A percentile compares a stretch with the other conserved stretches of the same genome.
Conservation (phyloP, 163 green algal genomes). For the Scenedesmus sp. region DNA sequence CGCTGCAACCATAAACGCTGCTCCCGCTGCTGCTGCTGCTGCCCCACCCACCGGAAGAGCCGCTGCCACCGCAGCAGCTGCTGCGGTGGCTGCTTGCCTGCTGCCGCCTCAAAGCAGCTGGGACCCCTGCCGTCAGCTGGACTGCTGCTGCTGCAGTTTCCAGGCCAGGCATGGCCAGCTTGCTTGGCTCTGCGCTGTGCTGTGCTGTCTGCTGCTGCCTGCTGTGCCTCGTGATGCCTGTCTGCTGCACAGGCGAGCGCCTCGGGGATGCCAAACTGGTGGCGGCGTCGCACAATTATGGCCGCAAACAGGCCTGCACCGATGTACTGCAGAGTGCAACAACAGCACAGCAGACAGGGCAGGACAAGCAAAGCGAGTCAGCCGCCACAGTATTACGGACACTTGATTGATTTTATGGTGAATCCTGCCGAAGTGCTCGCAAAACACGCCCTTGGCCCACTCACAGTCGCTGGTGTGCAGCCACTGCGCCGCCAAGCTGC, state of each 20-base stretch:
- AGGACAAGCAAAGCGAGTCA: background rate
- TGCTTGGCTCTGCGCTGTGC: background rate
- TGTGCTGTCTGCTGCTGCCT: background rate
- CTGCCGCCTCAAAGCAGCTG: background rate
- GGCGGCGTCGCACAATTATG: conserved; percentile 44
- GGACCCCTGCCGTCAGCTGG: background rate
- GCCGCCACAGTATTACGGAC: no score
- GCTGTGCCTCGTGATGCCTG: background rate
- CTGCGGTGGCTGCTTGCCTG: background rate
- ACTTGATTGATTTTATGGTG: no score
- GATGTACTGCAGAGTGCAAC: conserved; percentile 41
- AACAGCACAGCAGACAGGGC: background rate
- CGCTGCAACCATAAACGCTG: background rate
- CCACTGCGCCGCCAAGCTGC: no score
- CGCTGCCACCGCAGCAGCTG: background rate
- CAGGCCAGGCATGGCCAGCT: background rate
- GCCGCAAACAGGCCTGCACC: conserved; percentile 50
- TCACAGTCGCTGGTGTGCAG: no score
- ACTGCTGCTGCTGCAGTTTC: background rate
- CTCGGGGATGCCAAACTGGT: conserved; percentile 54
- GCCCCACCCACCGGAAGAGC: no score
- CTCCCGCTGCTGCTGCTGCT: background rate
- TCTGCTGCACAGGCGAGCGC: conserved; percentile 37
- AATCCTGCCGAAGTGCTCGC: no score
- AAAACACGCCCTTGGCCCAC: no score